These are phyloP conservation scores for Marchantia polymorpha DNA, from an alignment of 225 moss, liverwort and hornwort genomes.

Conservation along the genomic window DNA sequence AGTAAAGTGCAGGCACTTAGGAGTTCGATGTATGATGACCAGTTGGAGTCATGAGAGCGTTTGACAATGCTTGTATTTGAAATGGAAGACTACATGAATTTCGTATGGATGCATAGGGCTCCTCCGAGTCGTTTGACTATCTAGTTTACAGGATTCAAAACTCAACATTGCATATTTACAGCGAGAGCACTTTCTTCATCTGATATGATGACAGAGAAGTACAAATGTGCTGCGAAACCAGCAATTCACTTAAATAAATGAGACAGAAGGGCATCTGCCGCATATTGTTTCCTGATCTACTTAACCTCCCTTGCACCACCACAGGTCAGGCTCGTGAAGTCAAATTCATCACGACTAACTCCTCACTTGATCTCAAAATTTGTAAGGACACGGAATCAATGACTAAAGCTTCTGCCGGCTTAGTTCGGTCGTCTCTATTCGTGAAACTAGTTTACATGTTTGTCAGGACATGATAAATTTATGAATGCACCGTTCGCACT, in stretches of 20 bases:
- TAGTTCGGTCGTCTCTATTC: not conserved
- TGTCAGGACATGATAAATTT: slow-evolving; percentile 16
- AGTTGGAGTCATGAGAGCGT: not conserved
- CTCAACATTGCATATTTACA: not conserved
- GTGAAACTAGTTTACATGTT: not conserved
- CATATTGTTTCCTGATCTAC: slow-evolving; percentile 1
- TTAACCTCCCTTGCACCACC: not conserved
- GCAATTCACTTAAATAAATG: not conserved
- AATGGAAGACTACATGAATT: not conserved
- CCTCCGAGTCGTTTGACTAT: not conserved
- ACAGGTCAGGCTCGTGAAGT: not conserved
- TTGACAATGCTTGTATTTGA: not conserved
- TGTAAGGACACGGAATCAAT: not conserved
- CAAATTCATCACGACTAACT: not conserved
- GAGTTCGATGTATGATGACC: not conserved
- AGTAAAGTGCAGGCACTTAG: no score
- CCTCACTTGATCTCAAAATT: not conserved
- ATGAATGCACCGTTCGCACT: slow-evolving; percentile 81
- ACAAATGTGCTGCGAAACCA: slow-evolving; percentile 9
- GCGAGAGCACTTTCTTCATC: not conserved
- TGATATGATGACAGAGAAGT: not conserved
- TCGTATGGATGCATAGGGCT: not conserved
- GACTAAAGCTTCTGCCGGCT: not conserved
- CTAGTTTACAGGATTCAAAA: not conserved
- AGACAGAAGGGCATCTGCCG: not conserved